Conservation (phyloP, 2,329 filamentous ascomycete genomes). For the Xylaria sp. region DNA sequence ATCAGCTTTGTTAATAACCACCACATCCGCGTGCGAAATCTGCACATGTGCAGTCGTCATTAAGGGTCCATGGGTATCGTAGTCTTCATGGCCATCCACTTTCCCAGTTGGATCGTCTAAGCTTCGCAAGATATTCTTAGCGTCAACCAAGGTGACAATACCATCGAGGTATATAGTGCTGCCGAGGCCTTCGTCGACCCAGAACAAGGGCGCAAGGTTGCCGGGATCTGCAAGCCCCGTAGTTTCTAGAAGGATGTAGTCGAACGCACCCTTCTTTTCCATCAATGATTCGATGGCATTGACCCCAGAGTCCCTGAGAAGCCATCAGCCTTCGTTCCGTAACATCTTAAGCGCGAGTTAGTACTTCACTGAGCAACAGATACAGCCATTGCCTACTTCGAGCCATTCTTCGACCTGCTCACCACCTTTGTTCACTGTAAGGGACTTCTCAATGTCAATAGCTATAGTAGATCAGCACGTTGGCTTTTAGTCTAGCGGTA, state of each 20-base stretch:
- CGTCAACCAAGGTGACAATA: slow-evolving; percentile 95
- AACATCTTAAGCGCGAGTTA: not conserved
- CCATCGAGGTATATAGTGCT: slow-evolving; percentile 97
- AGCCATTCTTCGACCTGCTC: slow-evolving; percentile 94
- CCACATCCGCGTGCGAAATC: slow-evolving; percentile 95
- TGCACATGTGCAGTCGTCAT: slow-evolving; percentile 95
- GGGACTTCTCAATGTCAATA: slow-evolving; percentile 93
- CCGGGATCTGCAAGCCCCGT: slow-evolving; percentile 95
- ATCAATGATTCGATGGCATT: slow-evolving; percentile 96
- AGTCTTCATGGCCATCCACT: slow-evolving; percentile 63
- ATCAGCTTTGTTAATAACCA: slow-evolving; percentile 94
- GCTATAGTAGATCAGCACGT: slow-evolving; percentile 60
- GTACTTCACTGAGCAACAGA: slow-evolving; percentile 97
- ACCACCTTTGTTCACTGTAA: slow-evolving; percentile 87
- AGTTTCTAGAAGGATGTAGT: slow-evolving; percentile 97
- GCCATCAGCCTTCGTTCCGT: slow-evolving; percentile 41
- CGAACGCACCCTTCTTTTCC: slow-evolving; percentile 92
- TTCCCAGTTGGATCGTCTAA: slow-evolving; percentile 77
- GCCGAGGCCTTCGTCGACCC: slow-evolving; percentile 95
- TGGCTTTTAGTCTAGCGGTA: not conserved
- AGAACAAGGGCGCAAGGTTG: slow-evolving; percentile 95
- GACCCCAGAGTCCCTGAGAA: slow-evolving; percentile 82
- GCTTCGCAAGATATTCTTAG: slow-evolving; percentile 86
- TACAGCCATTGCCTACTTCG: slow-evolving; percentile 94
- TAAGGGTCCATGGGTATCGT: slow-evolving; percentile 68